phyloP scores from a whole-genome alignment of 192 early-diverging fungal species.

The Coemansia sp. region DNA sequence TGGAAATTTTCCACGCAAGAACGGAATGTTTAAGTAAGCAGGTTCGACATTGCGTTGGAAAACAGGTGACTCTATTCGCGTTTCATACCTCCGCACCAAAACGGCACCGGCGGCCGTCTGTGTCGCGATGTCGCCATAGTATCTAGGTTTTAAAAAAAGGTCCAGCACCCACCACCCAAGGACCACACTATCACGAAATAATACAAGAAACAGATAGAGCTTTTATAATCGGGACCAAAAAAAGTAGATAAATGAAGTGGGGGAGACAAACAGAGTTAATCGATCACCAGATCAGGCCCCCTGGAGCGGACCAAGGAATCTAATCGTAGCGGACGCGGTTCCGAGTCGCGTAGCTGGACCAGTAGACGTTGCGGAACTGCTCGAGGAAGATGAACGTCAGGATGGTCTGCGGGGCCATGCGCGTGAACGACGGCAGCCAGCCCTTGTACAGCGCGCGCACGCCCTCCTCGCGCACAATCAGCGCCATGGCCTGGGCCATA shows the following conservation, averaged over 20 bases:
- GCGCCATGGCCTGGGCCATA: constrained; percentile 43
- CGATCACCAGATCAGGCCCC: too few species aligned
- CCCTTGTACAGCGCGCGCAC: constrained; percentile 71
- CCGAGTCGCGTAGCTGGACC: constrained; percentile 17
- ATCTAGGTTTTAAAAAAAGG: too few species aligned
- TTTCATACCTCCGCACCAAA: constrained; percentile 46
- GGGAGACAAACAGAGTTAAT: too few species aligned
- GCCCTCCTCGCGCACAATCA: constrained; percentile 67
- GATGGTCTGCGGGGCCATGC: constrained; percentile 80
- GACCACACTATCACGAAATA: background rate
- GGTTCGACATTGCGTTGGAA: background rate
- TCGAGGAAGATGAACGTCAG: constrained; percentile 81
- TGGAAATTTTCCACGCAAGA: background rate
- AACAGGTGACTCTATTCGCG: background rate
- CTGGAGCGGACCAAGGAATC: background rate
- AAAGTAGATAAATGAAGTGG: too few species aligned
- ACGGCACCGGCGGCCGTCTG: constrained; percentile 32
- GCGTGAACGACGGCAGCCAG: constrained; percentile 76
- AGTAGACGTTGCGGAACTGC: constrained; percentile 58
- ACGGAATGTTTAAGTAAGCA: background rate
- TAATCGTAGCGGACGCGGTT: constrained; percentile 37
- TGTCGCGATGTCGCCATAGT: background rate
- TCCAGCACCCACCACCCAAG: too few species aligned
- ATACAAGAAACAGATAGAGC: background rate
- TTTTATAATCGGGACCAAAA: too few species aligned